Percentiles rank a stretch among this genome's conserved stretches.
These are phyloP conservation scores for Neopestalotiopsis sp. DNA, from an alignment of 2,329 filamentous ascomycete species.

Conservation along the genomic window DNA sequence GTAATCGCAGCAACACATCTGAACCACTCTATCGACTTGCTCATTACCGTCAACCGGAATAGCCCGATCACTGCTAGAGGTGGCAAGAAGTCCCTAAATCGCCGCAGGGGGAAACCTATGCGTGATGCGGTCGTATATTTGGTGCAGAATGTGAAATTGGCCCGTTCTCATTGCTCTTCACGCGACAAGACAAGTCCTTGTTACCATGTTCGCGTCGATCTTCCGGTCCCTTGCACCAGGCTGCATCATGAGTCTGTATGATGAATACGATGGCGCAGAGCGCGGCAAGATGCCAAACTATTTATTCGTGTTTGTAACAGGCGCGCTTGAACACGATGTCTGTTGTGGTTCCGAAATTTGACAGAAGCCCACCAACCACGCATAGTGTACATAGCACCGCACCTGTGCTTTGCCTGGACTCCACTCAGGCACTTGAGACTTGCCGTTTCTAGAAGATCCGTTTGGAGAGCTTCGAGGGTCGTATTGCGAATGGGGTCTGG, in stretches of 20 bases:
- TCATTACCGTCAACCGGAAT: too few relatives aligned
- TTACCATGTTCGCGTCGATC: neutral
- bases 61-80: too few relatives aligned
- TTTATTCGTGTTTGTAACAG: slow-evolving; percentile 2
- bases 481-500: slow-evolving; percentile 15
- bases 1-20: slow-evolving; percentile 1
- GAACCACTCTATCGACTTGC: neutral
- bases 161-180: neutral
- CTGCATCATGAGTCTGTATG: neutral
- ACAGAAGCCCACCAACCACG: neutral
- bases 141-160: neutral
- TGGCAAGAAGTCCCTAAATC: neutral
- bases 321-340: slow-evolving; percentile 14
- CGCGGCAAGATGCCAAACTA: slow-evolving; percentile 14
- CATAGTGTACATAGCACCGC: neutral
- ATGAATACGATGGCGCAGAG: slow-evolving; percentile 12
- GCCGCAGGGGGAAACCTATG: neutral
- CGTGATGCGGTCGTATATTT: neutral
- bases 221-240: neutral
- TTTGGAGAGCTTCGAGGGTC: slow-evolving; percentile 1
- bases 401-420: neutral
- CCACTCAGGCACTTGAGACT: slow-evolving; percentile 15
- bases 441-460: slow-evolving; percentile 12
- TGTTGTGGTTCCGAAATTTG: slow-evolving; percentile 11
- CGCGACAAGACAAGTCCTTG: neutral